Conservation (phyloP, 768 basidiomycete genomes). For the Xerocomus brunneocitrinus region DNA sequence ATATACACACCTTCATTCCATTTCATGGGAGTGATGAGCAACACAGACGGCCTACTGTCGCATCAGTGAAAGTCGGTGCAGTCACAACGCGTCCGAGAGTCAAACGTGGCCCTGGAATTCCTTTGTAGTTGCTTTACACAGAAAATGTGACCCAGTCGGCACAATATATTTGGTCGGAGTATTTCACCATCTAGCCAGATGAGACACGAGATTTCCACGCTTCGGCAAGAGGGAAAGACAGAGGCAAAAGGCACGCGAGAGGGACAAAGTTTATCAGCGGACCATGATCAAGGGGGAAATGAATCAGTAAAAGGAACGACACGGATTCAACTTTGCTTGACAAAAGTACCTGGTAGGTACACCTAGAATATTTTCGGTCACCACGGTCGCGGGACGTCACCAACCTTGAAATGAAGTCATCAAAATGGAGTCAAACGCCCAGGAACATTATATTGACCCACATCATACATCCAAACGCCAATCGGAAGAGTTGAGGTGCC, state of each 20-base stretch:
- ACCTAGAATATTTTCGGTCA: not conserved
- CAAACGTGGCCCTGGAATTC: not conserved
- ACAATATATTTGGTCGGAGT: not conserved
- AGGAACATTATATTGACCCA: not conserved
- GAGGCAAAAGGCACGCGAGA: not conserved
- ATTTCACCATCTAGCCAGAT: not conserved
- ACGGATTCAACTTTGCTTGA: not conserved
- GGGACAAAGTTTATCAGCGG: not conserved
- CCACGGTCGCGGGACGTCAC: not conserved
- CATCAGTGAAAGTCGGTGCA: not conserved
- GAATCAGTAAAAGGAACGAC: not conserved
- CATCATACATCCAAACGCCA: not conserved
- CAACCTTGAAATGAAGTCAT: constrained; percentile 2
- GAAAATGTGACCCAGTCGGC: not conserved
- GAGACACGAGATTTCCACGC: not conserved
- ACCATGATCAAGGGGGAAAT: not conserved
- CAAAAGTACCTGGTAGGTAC: not conserved
- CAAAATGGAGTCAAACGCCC: not conserved
- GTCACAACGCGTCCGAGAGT: not conserved
- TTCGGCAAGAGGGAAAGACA: not conserved
- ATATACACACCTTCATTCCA: not conserved
- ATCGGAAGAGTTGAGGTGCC: not conserved
- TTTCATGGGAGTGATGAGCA: not conserved
- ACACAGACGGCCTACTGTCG: not conserved
- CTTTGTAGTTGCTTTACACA: not conserved